These are phyloP conservation scores for Aspergillus aculeatus DNA, from an alignment of 2,329 filamentous ascomycete species.

Conservation along the genomic window DNA sequence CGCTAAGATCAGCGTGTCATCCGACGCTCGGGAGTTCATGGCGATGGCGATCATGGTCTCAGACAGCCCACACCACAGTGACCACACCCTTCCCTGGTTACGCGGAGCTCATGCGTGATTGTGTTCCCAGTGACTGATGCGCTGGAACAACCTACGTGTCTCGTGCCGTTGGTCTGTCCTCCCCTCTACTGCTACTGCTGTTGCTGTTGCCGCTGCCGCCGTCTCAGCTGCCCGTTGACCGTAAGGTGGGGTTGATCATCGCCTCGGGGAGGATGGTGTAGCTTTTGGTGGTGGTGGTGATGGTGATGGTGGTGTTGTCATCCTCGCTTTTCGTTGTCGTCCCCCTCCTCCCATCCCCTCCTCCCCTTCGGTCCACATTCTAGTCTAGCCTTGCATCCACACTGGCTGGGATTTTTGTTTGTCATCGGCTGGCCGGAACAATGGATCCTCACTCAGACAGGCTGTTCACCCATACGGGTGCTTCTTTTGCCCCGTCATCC, in stretches of 20 bases:
- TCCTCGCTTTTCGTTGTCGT: neutral
- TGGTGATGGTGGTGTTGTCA: slow-evolving; percentile 10
- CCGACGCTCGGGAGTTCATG: neutral
- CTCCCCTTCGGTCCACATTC: neutral
- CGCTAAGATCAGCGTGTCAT: slow-evolving; percentile 14
- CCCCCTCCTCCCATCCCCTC: neutral
- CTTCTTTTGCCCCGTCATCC: slow-evolving; percentile 29
- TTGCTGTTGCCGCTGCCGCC: slow-evolving; percentile 9
- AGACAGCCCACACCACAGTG: slow-evolving; percentile 13
- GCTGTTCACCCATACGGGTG: slow-evolving; percentile 27
- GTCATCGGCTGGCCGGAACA: slow-evolving; percentile 8
- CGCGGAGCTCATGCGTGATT: slow-evolving; percentile 13
- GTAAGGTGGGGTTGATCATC: slow-evolving; percentile 13
- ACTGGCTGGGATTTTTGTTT: slow-evolving; percentile 7
- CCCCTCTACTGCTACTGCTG: neutral
- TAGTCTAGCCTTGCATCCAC: slow-evolving; percentile 2
- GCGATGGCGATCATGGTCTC: slow-evolving; percentile 11
- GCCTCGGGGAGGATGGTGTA: slow-evolving; percentile 2
- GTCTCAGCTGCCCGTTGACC: slow-evolving; percentile 3
- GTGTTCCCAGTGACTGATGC: slow-evolving; percentile 13
- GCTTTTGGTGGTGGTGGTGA: neutral
- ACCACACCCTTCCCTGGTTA: neutral
- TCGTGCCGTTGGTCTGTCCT: neutral
- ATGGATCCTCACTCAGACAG: slow-evolving; percentile 38
- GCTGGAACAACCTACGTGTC: slow-evolving; percentile 19